These are phyloP conservation scores for Pichia sp. DNA, from an alignment of 1,139 yeast species.

Conservation along the genomic window DNA sequence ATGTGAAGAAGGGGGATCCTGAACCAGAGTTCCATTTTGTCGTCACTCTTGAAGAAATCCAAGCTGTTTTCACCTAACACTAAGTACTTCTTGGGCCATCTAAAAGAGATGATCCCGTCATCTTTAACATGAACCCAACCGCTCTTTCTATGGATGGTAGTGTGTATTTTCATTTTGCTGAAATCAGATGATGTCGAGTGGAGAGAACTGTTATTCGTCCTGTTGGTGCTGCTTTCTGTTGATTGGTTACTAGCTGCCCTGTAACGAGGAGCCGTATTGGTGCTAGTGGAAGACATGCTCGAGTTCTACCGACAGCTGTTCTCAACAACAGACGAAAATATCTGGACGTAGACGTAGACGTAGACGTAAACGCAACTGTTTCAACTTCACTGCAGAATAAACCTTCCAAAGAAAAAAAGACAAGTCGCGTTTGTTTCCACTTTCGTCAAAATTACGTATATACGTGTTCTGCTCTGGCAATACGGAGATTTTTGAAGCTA, in stretches of 20 bases:
- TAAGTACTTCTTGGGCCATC: slow-evolving; percentile 88
- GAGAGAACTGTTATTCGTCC: not conserved
- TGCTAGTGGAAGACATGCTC: not conserved
- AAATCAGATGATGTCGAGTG: not conserved
- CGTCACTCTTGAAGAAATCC: slow-evolving; percentile 69
- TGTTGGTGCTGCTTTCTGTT: not conserved
- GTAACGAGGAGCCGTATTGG: not conserved
- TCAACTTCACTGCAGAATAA: too few relatives aligned
- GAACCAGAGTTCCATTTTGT: slow-evolving; percentile 30
- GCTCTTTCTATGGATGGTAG: slow-evolving; percentile 27
- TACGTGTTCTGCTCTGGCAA: too few relatives aligned
- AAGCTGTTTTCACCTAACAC: slow-evolving; percentile 68
- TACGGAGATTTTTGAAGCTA: too few relatives aligned
- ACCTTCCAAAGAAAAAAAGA: too few relatives aligned
- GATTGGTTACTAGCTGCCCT: not conserved
- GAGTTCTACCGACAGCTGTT: not conserved
- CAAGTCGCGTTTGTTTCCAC: too few relatives aligned
- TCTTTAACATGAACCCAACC: slow-evolving; percentile 95
- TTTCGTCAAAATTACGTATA: too few relatives aligned
- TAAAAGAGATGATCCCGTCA: slow-evolving; percentile 76
- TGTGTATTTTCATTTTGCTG: slow-evolving; percentile 25
- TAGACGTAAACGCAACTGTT: too few relatives aligned
- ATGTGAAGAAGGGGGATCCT: slow-evolving; percentile 51
- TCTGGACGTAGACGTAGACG: too few relatives aligned
- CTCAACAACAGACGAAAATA: too few relatives aligned